Conservation (phyloP, 1,284 basidiomycete genomes). For the Melampsora occidentalis region DNA sequence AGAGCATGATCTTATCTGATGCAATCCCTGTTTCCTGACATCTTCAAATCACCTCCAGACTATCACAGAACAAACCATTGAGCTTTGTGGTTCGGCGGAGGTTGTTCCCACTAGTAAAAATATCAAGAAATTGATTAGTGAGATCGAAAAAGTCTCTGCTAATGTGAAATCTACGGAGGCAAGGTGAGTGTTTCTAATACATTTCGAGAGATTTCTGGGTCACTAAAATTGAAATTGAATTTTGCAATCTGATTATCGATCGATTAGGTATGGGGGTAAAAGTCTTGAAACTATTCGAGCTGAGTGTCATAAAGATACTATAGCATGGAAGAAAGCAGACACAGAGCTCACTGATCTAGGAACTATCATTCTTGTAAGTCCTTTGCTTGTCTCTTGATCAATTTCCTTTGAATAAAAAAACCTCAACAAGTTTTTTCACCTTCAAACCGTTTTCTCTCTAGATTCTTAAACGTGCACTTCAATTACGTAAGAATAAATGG, state of each 20-base stretch:
- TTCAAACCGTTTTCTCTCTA: background rate
- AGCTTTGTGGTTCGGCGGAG: constrained; percentile 10
- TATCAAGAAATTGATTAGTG: constrained; percentile 17
- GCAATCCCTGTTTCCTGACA: too few relatives aligned
- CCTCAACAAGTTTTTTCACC: too few relatives aligned
- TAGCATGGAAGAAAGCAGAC: background rate
- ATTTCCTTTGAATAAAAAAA: background rate
- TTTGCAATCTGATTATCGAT: too few relatives aligned
- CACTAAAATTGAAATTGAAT: background rate
- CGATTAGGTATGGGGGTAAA: constrained; percentile 1
- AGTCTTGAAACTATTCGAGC: constrained; percentile 22
- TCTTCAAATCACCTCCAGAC: background rate
- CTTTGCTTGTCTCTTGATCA: background rate
- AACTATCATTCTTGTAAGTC: background rate
- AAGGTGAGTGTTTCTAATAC: constrained; percentile 4
- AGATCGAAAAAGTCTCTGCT: background rate
- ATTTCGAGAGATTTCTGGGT: background rate
- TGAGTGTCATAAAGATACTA: constrained; percentile 5
- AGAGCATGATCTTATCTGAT: background rate
- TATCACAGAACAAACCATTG: constrained; percentile 18
- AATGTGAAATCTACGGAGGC: constrained; percentile 12
- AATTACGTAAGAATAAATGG: constrained; percentile 71
- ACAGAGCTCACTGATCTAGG: constrained; percentile 18
- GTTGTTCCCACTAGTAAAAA: background rate
- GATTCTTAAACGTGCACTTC: constrained; percentile 58